Base-by-base conservation (phyloP, 1,139 yeast genomes). In the Lodderomyces elongisporus region DNA sequence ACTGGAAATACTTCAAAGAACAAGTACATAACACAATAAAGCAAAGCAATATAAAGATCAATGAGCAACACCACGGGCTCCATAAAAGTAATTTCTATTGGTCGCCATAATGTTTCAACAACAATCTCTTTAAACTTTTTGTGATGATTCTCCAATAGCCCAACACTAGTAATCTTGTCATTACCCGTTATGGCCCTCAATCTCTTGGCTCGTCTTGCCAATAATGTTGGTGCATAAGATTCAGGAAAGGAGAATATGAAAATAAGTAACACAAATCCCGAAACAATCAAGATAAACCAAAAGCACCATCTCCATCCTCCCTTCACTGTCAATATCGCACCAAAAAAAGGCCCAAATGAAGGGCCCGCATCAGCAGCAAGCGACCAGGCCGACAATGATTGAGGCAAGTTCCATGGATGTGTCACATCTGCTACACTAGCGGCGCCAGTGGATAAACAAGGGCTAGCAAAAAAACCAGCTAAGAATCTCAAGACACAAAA, bases 1-100 rank as follows among this genome's bases (percentile, higher is more conserved):
- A n/a, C n/a, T n/a, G n/a, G n/a, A n/a, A 74, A 71, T 1, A 77
- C 79, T 51, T 78, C 84, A 45, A 78, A 74, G 65, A 73, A 77
- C 32, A 77, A 56, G 47, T 77, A 78, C 49, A 73, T 51, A 21
- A 74, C 54, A 18, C 79, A 67, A 51, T 77, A 78, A 14, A 71
- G 62, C 46, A 78, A 53, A 2, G 80, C 69, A 43, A 72, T 57
- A 50, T 78, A 77, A 28, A n/a, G n/a, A n/a, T n/a, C n/a, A n/a
- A n/a, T n/a, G n/a, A n/a, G n/a, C n/a, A n/a, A n/a, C n/a, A 68
- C 56, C 62, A 18, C 57, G 37, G 36, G 59, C 61, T 14, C 60
- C 65, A 29, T 45, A 50, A 32, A 58, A n/a, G n/a, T n/a, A n/a
- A n/a, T 60, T n/a, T n/a, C n/a, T n/a, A n/a, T n/a, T n/a, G n/a